phyloP scores from a whole-genome alignment of 139 green algal species.

The Mychonastes homosphaera region DNA sequence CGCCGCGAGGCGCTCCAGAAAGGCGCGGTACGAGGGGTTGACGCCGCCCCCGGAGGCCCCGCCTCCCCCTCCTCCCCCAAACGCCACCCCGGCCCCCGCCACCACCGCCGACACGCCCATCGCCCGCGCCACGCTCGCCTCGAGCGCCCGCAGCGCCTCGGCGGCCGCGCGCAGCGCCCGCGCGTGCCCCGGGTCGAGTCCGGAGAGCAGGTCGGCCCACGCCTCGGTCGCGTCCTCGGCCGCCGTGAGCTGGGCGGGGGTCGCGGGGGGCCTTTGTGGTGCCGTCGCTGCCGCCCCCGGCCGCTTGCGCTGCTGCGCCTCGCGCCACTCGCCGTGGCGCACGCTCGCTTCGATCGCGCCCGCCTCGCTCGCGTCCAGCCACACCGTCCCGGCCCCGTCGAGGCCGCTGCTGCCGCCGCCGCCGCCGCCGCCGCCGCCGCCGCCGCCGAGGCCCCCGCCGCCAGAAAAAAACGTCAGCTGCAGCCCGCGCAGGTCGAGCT shows the following conservation, averaged over 20 bases:
- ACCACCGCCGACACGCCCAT: conserved; percentile 16
- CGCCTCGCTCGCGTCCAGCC: conserved; percentile 1
- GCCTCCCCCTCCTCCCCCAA: no score
- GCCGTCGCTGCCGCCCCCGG: no score
- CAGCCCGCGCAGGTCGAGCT: conserved; percentile 7
- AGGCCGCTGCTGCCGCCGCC: conserved; percentile 3
- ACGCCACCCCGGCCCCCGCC: conserved; percentile 1
- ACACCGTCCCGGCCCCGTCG: conserved; percentile 6
- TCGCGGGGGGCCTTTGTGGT: no score
- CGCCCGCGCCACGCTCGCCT: conserved; percentile 7
- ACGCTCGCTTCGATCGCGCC: no score
- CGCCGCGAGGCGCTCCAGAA: no score
- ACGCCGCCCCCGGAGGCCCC: no score
- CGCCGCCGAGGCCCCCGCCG: not conserved
- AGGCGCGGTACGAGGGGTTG: no score
- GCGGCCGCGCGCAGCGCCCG: not conserved
- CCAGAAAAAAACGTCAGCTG: conserved; percentile 9
- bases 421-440: not conserved
- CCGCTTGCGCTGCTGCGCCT: no score
- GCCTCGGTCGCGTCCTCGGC: no score
- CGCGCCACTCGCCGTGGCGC: no score
- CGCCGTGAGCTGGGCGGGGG: no score
- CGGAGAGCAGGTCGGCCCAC: conserved; percentile 15
- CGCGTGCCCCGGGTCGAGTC: conserved; percentile 4
- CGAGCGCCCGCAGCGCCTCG: conserved; percentile 11